Base-by-base conservation (phyloP, 2,329 filamentous ascomycete genomes). In the Penicillium sp. region DNA sequence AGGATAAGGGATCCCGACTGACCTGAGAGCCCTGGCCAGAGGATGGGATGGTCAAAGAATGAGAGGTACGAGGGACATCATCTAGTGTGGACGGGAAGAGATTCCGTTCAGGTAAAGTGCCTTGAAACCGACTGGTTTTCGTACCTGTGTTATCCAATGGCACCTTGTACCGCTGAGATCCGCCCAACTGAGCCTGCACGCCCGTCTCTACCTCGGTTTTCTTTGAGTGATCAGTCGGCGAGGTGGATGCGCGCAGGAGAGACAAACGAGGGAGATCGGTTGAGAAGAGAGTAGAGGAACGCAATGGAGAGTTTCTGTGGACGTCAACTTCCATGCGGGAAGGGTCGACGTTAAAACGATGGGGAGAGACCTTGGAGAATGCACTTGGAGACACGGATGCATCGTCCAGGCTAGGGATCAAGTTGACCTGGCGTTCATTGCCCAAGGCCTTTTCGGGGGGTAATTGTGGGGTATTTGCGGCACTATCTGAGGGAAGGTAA, bases 401-500 rank as follows among this genome's bases (percentile, higher is more conserved):
- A 69, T 71, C 70, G 60, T 74, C 66, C 25, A 67, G 62, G 43
- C 64, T 63, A 52, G 68, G 62, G 35, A 67, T 74, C 63, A 70
- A 60, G 60, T 69, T 69, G 65, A 71, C 62, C 51, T 69, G 70
- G 53, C 67, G 65, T 40, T 69, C 69, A 69, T 69, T 68, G 56
- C 68, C 63, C 58, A 60, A 61, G 58, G 66, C 66, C 63, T 62
- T 61, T 50, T 67, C 62, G 46, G 73, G 69, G 49, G 69, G 69
- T 51, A 71, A 71, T 64, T 75, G 75, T 59, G 68, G 73, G 57
- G 71, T 73, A 63, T 62, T 71, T 56, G 75, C 70, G 62, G 80
- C 79, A 67, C 75, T 81, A 61, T 81, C 80, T 54, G 80, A 78
- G 58, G 78, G 76, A 1, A 82, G 73, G 70, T 86, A 87, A 63